phyloP scores from a whole-genome alignment of 495 filamentous ascomycete species.

The Penicillium odoratum region DNA sequence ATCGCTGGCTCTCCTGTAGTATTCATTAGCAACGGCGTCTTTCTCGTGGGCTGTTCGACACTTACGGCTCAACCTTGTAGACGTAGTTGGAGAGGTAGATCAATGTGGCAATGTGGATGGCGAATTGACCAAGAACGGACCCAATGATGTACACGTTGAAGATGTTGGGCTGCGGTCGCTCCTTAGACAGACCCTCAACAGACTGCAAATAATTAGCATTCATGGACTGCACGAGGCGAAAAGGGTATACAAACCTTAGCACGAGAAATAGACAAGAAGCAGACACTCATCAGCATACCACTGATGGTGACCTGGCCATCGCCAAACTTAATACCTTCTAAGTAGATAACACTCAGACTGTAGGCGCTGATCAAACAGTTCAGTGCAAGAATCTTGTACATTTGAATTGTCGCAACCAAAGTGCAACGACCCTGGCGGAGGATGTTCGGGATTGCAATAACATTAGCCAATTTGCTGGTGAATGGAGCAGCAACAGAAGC shows the following conservation, averaged over 20 bases:
- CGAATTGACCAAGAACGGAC: slow-evolving; percentile 96
- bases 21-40: slow-evolving; percentile 25
- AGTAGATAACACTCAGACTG: slow-evolving; percentile 91
- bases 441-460: slow-evolving; percentile 97
- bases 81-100: slow-evolving; percentile 94
- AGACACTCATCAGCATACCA: slow-evolving; percentile 99
- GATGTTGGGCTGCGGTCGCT: slow-evolving; percentile 96
- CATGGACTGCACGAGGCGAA: background rate
- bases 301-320: slow-evolving; percentile 98
- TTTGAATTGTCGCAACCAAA: slow-evolving; percentile 96
- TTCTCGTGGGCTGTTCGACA: slow-evolving; percentile 14
- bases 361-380: slow-evolving; percentile 99
- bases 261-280: slow-evolving; percentile 94
- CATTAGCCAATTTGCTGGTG: slow-evolving; percentile 95
- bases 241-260: slow-evolving; percentile 61
- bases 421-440: slow-evolving; percentile 97
- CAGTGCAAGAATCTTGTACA: slow-evolving; percentile 99
- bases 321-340: slow-evolving; percentile 99
- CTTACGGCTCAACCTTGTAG: slow-evolving; percentile 77
- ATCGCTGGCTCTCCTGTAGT: slow-evolving; percentile 61
- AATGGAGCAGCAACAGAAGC: slow-evolving; percentile 97
- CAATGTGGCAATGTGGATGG: slow-evolving; percentile 89
- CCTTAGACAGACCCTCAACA: slow-evolving; percentile 93
- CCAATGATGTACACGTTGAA: slow-evolving; percentile 99
- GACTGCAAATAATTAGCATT: slow-evolving; percentile 51